These are phyloP conservation scores for Fusarium sp. DNA, from an alignment of 2,329 filamentous ascomycete genomes.

Conservation along the genomic window DNA sequence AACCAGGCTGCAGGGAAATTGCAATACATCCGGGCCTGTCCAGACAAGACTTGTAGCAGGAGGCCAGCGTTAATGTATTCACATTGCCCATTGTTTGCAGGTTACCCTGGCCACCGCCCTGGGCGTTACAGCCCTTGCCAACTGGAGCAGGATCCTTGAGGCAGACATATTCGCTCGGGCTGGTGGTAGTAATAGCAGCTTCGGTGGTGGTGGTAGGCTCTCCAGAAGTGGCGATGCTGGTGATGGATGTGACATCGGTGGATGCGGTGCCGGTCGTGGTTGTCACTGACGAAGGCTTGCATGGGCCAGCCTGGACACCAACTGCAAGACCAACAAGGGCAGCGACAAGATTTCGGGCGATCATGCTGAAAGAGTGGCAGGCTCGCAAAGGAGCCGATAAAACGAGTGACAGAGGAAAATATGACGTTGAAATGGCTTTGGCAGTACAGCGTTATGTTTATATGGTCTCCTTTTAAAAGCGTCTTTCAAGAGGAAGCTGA, in stretches of 20 bases:
- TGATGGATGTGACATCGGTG: background rate
- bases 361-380: background rate
- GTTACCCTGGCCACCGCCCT: background rate
- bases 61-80: background rate
- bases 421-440: background rate
- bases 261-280: background rate
- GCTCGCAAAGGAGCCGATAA: background rate
- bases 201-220: background rate
- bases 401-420: background rate
- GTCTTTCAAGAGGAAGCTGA: background rate
- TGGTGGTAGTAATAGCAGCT: background rate
- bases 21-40: background rate
- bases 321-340: background rate
- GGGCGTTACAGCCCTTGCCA: background rate
- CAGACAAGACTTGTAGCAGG: background rate
- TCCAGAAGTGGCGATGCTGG: background rate
- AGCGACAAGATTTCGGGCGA: background rate
- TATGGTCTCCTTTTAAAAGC: background rate
- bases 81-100: background rate
- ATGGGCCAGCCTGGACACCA: background rate
- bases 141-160: background rate
- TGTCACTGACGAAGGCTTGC: background rate
- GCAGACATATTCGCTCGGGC: background rate
- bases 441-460: background rate
- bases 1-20: background rate